phyloP scores from a whole-genome alignment of 768 basidiomycete species.

The Psilocybe cubensis region DNA sequence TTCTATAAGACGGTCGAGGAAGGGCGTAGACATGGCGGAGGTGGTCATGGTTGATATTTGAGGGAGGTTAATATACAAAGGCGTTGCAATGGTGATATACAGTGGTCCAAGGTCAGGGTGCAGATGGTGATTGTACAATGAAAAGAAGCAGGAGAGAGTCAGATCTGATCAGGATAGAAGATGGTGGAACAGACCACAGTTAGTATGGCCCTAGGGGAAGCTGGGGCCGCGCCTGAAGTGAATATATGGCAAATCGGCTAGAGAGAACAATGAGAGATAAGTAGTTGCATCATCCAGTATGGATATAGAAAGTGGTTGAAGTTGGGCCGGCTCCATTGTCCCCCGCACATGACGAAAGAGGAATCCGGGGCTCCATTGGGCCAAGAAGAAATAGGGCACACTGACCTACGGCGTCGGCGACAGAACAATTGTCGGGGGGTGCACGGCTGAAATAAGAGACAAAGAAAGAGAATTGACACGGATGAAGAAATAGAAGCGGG shows the following conservation, averaged over 20 bases:
- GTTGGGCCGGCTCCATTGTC: slow-evolving; percentile 35
- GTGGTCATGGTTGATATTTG: slow-evolving; percentile 8
- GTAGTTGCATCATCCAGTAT: slow-evolving; percentile 15
- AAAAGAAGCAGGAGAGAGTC: slow-evolving; percentile 11
- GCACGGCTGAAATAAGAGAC: slow-evolving; percentile 46
- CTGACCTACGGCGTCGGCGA: slow-evolving; percentile 62
- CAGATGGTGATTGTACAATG: slow-evolving; percentile 12
- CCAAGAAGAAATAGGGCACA: slow-evolving; percentile 15
- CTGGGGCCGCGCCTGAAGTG: slow-evolving; percentile 21
- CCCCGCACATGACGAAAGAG: slow-evolving; percentile 26
- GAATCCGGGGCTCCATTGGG: slow-evolving; percentile 7
- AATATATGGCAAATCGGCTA: slow-evolving; percentile 32
- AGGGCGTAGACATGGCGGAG: slow-evolving; percentile 32
- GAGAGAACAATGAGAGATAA: slow-evolving; percentile 33
- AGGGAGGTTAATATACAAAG: slow-evolving; percentile 19
- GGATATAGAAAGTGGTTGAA: slow-evolving; percentile 13
- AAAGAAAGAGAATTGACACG: slow-evolving; percentile 5
- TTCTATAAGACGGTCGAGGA: slow-evolving; percentile 44
- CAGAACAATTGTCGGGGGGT: slow-evolving; percentile 72
- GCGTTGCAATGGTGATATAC: slow-evolving; percentile 14
- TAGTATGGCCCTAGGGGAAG: slow-evolving; percentile 22
- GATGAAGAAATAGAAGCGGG: slow-evolving; percentile 7
- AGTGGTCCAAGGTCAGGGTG: slow-evolving; percentile 8
- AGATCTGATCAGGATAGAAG: slow-evolving; percentile 22
- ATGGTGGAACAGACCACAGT: slow-evolving; percentile 32